A percentile compares a stretch with the other conserved stretches of the same genome.
phyloP scores from a whole-genome alignment of 1,139 yeast species.

The Taphrina confusa region DNA sequence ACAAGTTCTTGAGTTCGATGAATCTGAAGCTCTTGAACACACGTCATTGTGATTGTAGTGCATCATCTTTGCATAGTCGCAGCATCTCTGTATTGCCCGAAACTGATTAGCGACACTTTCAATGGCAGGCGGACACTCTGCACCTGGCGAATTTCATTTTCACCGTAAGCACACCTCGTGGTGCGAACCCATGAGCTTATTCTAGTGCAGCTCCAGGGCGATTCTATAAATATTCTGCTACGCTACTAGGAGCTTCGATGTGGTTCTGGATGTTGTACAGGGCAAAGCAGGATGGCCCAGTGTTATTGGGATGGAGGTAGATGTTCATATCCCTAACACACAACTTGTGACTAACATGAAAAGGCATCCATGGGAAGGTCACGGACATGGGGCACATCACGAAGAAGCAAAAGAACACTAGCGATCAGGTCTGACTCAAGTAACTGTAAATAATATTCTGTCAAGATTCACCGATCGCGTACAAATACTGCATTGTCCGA shows the following conservation, averaged over 20 bases:
- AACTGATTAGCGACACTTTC: too few species aligned
- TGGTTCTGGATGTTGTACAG: constrained; percentile 85
- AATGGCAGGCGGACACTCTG: constrained; percentile 22
- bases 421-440: too few species aligned
- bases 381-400: constrained; percentile 32
- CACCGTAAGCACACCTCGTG: constrained; percentile 15
- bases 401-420: constrained; percentile 29
- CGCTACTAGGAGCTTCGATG: constrained; percentile 74
- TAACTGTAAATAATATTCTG: too few species aligned
- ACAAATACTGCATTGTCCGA: too few species aligned
- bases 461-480: too few species aligned
- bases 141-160: constrained; percentile 29
- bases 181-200: not conserved
- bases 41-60: not conserved
- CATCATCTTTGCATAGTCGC: not conserved
- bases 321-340: not conserved
- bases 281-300: constrained; percentile 55
- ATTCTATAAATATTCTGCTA: constrained; percentile 28
- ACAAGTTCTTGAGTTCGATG: not conserved
- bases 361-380: constrained; percentile 36
- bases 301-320: constrained; percentile 42
- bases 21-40: not conserved
- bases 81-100: too few species aligned
- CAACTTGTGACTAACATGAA: not conserved
- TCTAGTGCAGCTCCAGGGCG: constrained; percentile 25